These are phyloP conservation scores for Chrysosphaeria jannelii DNA, from an alignment of 2,329 filamentous ascomycete species.

Conservation along the genomic window DNA sequence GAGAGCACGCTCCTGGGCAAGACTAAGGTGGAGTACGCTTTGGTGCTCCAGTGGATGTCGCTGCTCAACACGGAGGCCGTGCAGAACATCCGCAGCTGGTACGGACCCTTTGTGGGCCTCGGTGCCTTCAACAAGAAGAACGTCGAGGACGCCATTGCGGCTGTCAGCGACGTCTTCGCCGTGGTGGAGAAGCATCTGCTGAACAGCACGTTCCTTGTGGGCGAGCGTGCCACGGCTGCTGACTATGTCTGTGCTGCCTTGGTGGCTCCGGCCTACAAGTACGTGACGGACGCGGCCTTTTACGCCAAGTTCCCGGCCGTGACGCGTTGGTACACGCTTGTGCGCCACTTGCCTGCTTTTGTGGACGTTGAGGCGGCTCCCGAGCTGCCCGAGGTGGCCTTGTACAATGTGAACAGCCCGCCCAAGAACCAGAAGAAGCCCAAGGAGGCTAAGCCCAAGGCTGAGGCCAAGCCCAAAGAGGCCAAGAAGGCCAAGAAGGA, in stretches of 20 bases:
- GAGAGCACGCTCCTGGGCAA: constrained; percentile 98
- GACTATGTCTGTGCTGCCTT: constrained; percentile 64
- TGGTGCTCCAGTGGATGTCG: constrained; percentile 95
- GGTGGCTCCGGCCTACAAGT: constrained; percentile 68
- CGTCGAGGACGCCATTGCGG: constrained; percentile 53
- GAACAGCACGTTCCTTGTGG: constrained; percentile 87
- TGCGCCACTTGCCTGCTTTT: constrained; percentile 41
- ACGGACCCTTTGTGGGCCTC: constrained; percentile 55
- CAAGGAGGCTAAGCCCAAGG: constrained; percentile 9
- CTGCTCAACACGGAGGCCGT: constrained; percentile 81
- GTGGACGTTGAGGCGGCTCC: constrained; percentile 32
- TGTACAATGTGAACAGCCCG: background rate
- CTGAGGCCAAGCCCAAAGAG: constrained; percentile 14
- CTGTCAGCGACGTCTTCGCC: constrained; percentile 31
- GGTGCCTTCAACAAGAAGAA: constrained; percentile 93
- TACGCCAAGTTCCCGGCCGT: constrained; percentile 57
- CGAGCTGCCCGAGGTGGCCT: too few species aligned
- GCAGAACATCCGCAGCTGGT: constrained; percentile 44
- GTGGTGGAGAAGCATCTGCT: constrained; percentile 68
- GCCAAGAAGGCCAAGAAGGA: constrained; percentile 17
- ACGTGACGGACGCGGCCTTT: constrained; percentile 79
- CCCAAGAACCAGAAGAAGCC: constrained; percentile 13
- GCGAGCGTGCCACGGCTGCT: constrained; percentile 89
- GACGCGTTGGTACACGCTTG: constrained; percentile 81
- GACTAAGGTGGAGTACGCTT: constrained; percentile 99